Evolutionary conservation across 345 rosid genomes (phyloP).

Genomic region (Gossypium thurberi): DNA sequence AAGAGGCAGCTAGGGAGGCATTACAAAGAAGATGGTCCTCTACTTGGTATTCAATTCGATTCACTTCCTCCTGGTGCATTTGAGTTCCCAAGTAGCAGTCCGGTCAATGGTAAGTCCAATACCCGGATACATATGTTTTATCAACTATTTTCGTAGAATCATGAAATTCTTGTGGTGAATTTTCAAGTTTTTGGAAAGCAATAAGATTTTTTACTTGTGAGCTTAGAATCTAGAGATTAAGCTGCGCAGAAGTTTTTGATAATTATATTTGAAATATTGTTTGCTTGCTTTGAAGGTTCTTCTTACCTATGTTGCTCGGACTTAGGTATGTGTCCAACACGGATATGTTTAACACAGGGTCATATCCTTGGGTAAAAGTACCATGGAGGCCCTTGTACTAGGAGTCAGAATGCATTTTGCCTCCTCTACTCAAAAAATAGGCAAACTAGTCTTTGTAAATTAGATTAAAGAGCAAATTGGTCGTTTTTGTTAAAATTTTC

Average conservation of each 20-base stretch:
- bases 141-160: not conserved
- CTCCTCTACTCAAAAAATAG: too few relatives aligned
- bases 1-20: conserved; percentile 78
- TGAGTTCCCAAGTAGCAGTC: conserved; percentile 48
- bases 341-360: not conserved
- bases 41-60: conserved; percentile 64
- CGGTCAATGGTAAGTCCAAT: conserved; percentile 47
- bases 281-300: not conserved
- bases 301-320: not conserved
- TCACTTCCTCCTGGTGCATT: conserved; percentile 85
- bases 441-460: too few relatives aligned
- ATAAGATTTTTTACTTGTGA: not conserved
- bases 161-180: not conserved
- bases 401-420: too few relatives aligned
- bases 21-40: conserved; percentile 79
- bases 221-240: not conserved
- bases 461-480: too few relatives aligned
- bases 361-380: too few relatives aligned
- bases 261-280: not conserved
- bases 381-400: too few relatives aligned
- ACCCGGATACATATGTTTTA: not conserved
- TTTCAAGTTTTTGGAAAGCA: not conserved
- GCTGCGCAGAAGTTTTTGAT: not conserved
- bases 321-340: not conserved
- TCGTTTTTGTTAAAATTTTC: too few relatives aligned